Evolutionary conservation across 2,329 filamentous ascomycete genomes (phyloP), one percentile per base, ranked within the genome.

Genomic region (Talaromyces marneffei): DNA sequence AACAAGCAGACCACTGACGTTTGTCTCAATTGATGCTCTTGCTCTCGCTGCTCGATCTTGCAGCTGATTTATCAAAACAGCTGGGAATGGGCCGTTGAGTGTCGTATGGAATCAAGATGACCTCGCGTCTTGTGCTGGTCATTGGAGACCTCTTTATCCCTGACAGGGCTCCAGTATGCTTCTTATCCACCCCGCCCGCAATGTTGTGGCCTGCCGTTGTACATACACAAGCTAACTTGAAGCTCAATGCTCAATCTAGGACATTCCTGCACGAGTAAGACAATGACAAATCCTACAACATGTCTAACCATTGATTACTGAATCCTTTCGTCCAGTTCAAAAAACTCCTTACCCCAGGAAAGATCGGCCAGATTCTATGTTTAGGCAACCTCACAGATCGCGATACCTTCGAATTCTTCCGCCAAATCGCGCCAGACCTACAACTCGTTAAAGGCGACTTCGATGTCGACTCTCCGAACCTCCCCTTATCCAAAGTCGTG

Each of bases 131-230:
- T 68, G 92, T 96, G 73, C 85, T 96, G 73, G 91, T 94, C 72
- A 91, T 96, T 69, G 91, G 91, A 75, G 92, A 96, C 80, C 85
- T 96, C 59, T 92, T 96, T 80, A 96, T 96, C 78, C 92, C 92
- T 70, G 92, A 96, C 77, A 84, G 92, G 74, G 92, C 91, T 69
- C 87, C 94, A 66, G 92, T 85, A 74, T 68, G 55, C 78, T 74
- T 58, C 57, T 55, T 61, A 46, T 53, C 63, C 63, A 59, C 65
- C 37, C 59, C 52, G 40, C 61, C 37, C 39, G 33, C 44, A 37
- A 35, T 35, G 52, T 44, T 44, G 42, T 55, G 16, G 52, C 60
- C 54, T 63, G 27, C 27, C n/a, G 33, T 35, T 33, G 33, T 52
- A 64, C 33, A 37, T 52, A 64, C 33, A 37, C 31, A 54, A 55